These are phyloP conservation scores for Globisporangium camurandrum DNA, from an alignment of 352 stramenopile genomes.

Conservation along the genomic window DNA sequence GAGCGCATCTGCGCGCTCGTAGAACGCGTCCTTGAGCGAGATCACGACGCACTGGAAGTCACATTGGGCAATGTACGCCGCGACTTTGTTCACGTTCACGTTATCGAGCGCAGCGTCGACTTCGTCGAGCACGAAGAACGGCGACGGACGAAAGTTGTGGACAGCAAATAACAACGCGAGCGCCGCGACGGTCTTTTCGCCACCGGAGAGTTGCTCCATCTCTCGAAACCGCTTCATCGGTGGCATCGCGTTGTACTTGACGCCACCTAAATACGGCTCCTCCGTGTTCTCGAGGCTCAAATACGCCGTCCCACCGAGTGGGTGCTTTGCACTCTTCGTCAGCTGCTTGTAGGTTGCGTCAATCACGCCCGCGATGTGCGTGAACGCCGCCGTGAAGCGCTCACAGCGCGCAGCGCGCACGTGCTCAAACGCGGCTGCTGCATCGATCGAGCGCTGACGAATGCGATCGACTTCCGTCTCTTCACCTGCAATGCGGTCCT, in stretches of 20 bases:
- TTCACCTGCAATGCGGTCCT: conserved; percentile 66
- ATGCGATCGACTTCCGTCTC: conserved; percentile 74
- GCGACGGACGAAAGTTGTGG: conserved; percentile 93
- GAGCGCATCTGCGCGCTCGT: conserved; percentile 91
- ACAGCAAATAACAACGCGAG: conserved; percentile 98
- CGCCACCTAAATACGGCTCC: conserved; percentile 96
- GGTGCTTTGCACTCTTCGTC: conserved; percentile 97
- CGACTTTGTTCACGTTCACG: conserved; percentile 99
- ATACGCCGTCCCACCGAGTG: conserved; percentile 82
- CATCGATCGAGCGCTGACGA: conserved; percentile 53
- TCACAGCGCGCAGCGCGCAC: conserved; percentile 67
- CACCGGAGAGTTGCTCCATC: conserved; percentile 97
- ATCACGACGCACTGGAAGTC: conserved; percentile 98
- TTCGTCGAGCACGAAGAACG: conserved; percentile 99
- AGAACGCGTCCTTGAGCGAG: conserved; percentile 98
- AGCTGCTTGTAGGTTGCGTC: conserved; percentile 96
- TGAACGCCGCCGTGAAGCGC: conserved; percentile 93
- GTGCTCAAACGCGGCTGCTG: conserved; percentile 63
- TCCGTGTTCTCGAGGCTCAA: conserved; percentile 82
- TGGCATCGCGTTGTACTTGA: conserved; percentile 99
- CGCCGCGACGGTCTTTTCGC: conserved; percentile 99
- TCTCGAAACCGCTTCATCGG: conserved; percentile 98
- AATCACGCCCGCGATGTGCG: conserved; percentile 90
- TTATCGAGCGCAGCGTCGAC: conserved; percentile 99
- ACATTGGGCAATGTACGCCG: conserved; percentile 93